Base-by-base conservation (phyloP, 1,284 basidiomycete species). In the Sutorius eximius region DNA sequence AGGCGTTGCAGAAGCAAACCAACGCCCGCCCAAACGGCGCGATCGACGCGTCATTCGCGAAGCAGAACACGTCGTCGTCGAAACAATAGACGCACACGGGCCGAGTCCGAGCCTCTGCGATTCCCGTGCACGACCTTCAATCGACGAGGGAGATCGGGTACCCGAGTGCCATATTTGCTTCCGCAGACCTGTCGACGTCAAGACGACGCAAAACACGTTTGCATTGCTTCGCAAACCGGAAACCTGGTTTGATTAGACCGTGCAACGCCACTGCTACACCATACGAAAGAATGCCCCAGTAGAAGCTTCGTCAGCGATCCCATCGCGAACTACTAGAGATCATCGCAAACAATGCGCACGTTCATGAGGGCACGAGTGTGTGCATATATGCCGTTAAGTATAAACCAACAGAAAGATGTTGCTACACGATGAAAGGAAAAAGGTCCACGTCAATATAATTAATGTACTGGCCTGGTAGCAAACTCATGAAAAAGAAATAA, bases 31-130 rank as follows among this genome's bases (percentile, higher is more conserved):
- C 3, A 36, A 29, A 10, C 29, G n/a, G 36, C 3, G 27, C 16
- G 33, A 10, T 38, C 15, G 34, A 38, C 20, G 1, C 29, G 7
- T 2, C 48, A 42, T 29, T 3, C 47, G 42, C 22, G 61, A 65
- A n/a, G 54, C 63, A 16, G 61, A 61, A 34, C 44, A 45, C 3
- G 18, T 59, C 29, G 61, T 53, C 10, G 58, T 59, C 13, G 58
- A 27, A 27, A 27, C 24, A 61, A 44, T 43, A 53, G 20, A 63
- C 45, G n/a, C 42, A 38, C 24, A 2, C 22, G 22, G 2, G n/a
- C 16, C 5, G 18, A 49, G 27, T 29, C 5, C 38, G 12, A 18
- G 48, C 24, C 8, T 13, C 8, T 34, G 15, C 16, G 48, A 41
- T 11, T 12, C 40, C 57, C 22, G 45, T 57, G n/a, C 54, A 48